phyloP scores from a whole-genome alignment of 495 filamentous ascomycete species.

The Aspergillus avenaceus region DNA sequence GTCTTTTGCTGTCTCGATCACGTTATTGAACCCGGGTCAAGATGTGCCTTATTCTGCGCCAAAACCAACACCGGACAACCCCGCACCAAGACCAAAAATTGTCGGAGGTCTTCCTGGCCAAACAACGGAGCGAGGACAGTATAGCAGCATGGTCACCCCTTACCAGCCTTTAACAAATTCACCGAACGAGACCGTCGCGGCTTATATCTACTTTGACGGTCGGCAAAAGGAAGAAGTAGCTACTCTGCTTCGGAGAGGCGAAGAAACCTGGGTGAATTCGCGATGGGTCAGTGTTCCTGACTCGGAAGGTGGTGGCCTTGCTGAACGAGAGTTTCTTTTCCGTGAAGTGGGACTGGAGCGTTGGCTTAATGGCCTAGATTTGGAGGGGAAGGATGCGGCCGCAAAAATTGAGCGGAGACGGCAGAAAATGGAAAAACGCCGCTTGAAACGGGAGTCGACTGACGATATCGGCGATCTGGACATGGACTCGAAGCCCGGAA shows the following conservation, averaged over 20 bases:
- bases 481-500: conserved; percentile 40
- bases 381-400: conserved; percentile 81
- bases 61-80: conserved; percentile 66
- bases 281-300: conserved; percentile 93
- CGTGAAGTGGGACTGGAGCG: conserved; percentile 93
- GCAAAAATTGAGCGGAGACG: conserved; percentile 84
- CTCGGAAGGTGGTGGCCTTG: conserved; percentile 86
- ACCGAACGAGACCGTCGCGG: conserved; percentile 92
- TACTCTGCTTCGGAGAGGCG: conserved; percentile 84
- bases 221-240: conserved; percentile 94
- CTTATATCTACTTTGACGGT: conserved; percentile 99
- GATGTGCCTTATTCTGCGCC: conserved; percentile 86
- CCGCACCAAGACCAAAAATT: conserved; percentile 70
- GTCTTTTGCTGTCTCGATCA: conserved; percentile 95
- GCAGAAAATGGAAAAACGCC: conserved; percentile 83
- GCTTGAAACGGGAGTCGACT: conserved; percentile 56
- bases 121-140: conserved; percentile 49
- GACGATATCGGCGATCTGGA: conserved; percentile 47
- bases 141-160: conserved; percentile 59
- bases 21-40: conserved; percentile 82
- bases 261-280: conserved; percentile 99
- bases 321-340: conserved; percentile 96
- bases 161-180: conserved; percentile 87
- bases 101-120: conserved; percentile 67
- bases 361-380: conserved; percentile 91